A percentile compares a stretch with the other conserved stretches of the same genome.
phyloP scores from a whole-genome alignment of 805 yeast genomes.

The Saccharomycopsis vini region DNA sequence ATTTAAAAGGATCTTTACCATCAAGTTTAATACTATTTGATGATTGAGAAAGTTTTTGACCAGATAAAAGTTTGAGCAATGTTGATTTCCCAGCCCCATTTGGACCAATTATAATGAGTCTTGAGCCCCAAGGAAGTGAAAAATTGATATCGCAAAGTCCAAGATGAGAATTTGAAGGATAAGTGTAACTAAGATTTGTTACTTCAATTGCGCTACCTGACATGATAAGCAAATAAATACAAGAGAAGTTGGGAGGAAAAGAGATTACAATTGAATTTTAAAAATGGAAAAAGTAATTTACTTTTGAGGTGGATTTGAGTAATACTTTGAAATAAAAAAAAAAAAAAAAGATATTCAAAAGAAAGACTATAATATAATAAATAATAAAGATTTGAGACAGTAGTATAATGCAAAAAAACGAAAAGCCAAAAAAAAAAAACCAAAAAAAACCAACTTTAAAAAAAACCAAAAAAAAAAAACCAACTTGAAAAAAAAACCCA shows the following conservation, averaged over 20 bases:
- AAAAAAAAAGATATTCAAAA: not conserved
- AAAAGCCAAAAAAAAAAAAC: not conserved
- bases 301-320: not conserved
- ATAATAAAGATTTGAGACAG: too few relatives aligned
- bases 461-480: too few relatives aligned
- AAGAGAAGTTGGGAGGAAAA: too few relatives aligned
- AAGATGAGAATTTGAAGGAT: constrained; percentile 45
- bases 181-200: constrained; percentile 56
- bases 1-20: constrained; percentile 84
- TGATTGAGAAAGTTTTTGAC: constrained; percentile 72
- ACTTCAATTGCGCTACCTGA: constrained; percentile 47
- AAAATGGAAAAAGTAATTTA: too few relatives aligned
- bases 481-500: too few relatives aligned
- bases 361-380: not conserved
- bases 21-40: constrained; percentile 60
- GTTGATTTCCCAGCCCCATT: constrained; percentile 98
- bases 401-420: too few relatives aligned
- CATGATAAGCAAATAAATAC: not conserved
- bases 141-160: constrained; percentile 62
- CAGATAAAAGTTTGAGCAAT: constrained; percentile 73
- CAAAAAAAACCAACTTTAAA: not conserved
- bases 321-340: not conserved
- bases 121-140: constrained; percentile 56
- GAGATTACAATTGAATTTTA: too few relatives aligned
- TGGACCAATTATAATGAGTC: constrained; percentile 81